These are phyloP conservation scores for Irpex sp. DNA, from an alignment of 1,284 basidiomycete genomes.

Conservation along the genomic window DNA sequence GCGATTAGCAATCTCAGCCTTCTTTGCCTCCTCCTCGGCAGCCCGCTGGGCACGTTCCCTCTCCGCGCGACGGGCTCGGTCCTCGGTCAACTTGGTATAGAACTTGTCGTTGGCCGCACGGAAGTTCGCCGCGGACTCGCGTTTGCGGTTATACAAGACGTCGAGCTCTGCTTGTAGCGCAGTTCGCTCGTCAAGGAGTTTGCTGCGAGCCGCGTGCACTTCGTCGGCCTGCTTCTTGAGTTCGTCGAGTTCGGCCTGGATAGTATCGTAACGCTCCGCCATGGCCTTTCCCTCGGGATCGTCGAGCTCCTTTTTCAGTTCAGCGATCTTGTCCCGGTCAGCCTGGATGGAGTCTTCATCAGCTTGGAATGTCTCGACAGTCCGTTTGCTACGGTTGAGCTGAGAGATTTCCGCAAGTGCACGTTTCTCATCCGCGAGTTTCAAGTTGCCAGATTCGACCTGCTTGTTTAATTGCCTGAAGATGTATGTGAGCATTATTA, in stretches of 20 bases:
- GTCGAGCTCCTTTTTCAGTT: constrained; percentile 82
- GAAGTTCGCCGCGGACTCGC: constrained; percentile 68
- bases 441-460: constrained; percentile 90
- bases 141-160: constrained; percentile 75
- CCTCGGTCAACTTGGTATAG: constrained; percentile 81
- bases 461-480: constrained; percentile 81
- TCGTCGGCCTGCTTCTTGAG: constrained; percentile 88
- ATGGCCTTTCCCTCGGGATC: constrained; percentile 88
- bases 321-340: constrained; percentile 76
- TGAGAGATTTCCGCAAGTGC: constrained; percentile 86
- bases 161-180: constrained; percentile 70
- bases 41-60: constrained; percentile 77
- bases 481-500: background rate
- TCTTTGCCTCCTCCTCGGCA: constrained; percentile 81
- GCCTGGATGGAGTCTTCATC: constrained; percentile 81
- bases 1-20: constrained; percentile 76
- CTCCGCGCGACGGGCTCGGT: constrained; percentile 83
- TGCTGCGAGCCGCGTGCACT: constrained; percentile 76
- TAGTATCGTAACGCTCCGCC: constrained; percentile 78
- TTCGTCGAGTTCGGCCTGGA: constrained; percentile 85
- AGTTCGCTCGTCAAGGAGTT: constrained; percentile 88
- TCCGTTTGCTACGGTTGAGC: constrained; percentile 66
- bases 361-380: constrained; percentile 77
- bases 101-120: constrained; percentile 82
- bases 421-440: constrained; percentile 95